Conservation (phyloP, 192 early-diverging fungal genomes). For the Umbelopsis isabellina region DNA sequence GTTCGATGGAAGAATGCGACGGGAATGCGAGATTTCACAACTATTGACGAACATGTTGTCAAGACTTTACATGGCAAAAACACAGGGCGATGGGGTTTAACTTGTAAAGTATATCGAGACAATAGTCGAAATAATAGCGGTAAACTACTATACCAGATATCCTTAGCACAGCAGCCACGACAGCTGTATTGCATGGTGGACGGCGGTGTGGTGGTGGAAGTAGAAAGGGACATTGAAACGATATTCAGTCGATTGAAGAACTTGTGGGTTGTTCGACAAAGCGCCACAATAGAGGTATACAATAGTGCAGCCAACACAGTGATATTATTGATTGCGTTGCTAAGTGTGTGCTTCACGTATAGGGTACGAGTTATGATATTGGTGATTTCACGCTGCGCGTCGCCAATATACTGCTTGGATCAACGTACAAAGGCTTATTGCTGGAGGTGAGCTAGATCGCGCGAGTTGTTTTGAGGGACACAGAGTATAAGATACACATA, state of each 20-base stretch:
- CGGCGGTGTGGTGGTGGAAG: constrained; percentile 54
- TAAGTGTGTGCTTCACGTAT: background rate
- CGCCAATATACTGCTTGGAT: constrained; percentile 56
- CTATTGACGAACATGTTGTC: constrained; percentile 41
- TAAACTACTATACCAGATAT: constrained; percentile 40
- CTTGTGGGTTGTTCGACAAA: constrained; percentile 55
- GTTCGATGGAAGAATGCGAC: constrained; percentile 48
- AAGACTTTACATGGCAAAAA: constrained; percentile 43
- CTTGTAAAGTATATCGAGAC: constrained; percentile 43
- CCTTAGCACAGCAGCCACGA: constrained; percentile 38
- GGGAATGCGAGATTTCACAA: constrained; percentile 43
- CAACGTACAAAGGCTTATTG: constrained; percentile 59
- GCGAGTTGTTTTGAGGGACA: background rate
- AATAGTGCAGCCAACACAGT: background rate
- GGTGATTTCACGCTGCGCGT: constrained; percentile 58
- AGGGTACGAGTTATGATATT: constrained; percentile 55
- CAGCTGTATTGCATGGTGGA: constrained; percentile 51
- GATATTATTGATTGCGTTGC: background rate
- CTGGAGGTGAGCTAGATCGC: constrained; percentile 44
- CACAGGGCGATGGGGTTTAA: constrained; percentile 41
- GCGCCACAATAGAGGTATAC: constrained; percentile 50
- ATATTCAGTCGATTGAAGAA: constrained; percentile 53
- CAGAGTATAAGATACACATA: background rate
- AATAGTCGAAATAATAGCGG: constrained; percentile 25
- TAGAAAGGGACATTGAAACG: constrained; percentile 53